Base-by-base conservation (phyloP, 768 basidiomycete genomes). In the Suillus discolor region DNA sequence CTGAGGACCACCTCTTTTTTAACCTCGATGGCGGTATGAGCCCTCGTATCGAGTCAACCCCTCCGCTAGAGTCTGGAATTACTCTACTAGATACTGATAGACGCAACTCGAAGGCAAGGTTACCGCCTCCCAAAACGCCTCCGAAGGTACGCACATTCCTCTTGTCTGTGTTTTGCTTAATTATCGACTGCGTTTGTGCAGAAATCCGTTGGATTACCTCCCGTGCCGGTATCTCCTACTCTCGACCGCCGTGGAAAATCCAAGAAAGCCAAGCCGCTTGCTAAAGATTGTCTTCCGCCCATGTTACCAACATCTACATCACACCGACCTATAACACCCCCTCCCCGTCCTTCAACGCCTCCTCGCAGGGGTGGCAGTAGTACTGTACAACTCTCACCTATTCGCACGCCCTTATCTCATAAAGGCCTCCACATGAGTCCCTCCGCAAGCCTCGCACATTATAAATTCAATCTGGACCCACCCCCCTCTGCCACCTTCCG, bases 351-450 rank as follows among this genome's bases (percentile, higher is more conserved):
- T n/a, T 74, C 68, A 41, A 81, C 82, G 0, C 82, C 81, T 23
- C 75, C 80, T 13, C 76, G 73, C 20, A 68, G 67, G 31, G 65
- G 69, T 45, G 44, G 68, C 4, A 53, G 65, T 8, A 70, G 44
- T 75, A 62, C 79, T 72, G 72, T 78, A 57, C 80, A 82, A 28
- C 77, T 89, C 20, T 90, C 90, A 2, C 85, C 89, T 0, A 75
- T 80, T 23, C 84, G 83, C n/a, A 91, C 90, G 1, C 89, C 90
- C 0, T 74, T 91, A 8, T 90, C 89, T 0, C 87, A 90, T 72
- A 85, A 83, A 69, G 89, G 88, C 45, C 72, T 89, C 42, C 86
- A 89, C 69, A 89, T 89, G 88, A 89, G 88, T 68, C 89, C 89
- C 4, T 84, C 83, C 3, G 75, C 88, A 1, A 89, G 86, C 68